phyloP scores from a whole-genome alignment of 371 early-diverging fungal species.

The Saksenaea vasiformis region DNA sequence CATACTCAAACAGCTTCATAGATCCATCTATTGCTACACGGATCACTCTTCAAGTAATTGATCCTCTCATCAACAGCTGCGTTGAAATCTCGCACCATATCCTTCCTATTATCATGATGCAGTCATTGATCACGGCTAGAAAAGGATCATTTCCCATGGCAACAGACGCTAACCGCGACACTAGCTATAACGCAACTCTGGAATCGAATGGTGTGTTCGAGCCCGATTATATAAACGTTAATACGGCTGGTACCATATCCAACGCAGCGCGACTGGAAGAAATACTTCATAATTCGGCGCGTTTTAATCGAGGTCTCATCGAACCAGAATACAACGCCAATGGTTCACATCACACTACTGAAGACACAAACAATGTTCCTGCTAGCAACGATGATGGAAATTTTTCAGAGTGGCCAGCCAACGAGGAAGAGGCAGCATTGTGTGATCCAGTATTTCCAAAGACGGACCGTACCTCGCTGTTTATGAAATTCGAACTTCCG shows the following conservation, averaged over 20 bases:
- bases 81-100: conserved; percentile 26
- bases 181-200: neutral
- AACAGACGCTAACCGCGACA: neutral
- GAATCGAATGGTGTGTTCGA: conserved; percentile 9
- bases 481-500: conserved; percentile 31
- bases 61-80: conserved; percentile 38
- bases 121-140: conserved; percentile 18
- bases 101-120: conserved; percentile 39
- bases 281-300: conserved; percentile 6
- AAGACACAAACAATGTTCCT: neutral
- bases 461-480: conserved; percentile 12
- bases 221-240: conserved; percentile 31
- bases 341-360: neutral
- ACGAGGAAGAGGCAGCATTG: neutral
- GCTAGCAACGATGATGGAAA: neutral
- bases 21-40: conserved; percentile 32
- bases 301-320: neutral
- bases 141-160: neutral
- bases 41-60: conserved; percentile 35
- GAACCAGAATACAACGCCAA: neutral
- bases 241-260: conserved; percentile 24
- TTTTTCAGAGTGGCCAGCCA: neutral
- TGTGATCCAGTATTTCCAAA: conserved; percentile 2
- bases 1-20: conserved; percentile 1
- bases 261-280: conserved; percentile 28